Evolutionary conservation across 768 basidiomycete genomes (phyloP).

Genomic region (Dioszegia hungarica): DNA sequence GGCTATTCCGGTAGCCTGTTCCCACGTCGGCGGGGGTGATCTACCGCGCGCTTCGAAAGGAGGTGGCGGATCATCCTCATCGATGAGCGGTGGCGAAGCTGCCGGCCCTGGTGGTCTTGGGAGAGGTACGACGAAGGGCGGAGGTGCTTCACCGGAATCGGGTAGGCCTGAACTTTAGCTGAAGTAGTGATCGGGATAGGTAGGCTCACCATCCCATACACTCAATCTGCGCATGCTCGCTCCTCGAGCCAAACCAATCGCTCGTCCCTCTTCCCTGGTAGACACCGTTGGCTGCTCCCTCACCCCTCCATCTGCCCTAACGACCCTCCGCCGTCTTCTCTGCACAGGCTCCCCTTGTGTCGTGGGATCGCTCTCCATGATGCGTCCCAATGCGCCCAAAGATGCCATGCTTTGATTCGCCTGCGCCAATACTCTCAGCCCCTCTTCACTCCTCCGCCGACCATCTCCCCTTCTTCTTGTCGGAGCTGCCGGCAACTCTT

Average conservation of each 20-base stretch:
- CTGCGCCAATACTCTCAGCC: constrained; percentile 18
- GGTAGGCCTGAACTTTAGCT: constrained; percentile 31
- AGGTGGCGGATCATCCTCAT: constrained; percentile 3
- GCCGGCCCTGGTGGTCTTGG: constrained; percentile 26
- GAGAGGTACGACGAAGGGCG: constrained; percentile 37
- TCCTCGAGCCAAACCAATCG: constrained; percentile 38
- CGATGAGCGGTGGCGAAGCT: constrained; percentile 20
- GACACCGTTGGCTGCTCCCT: constrained; percentile 28
- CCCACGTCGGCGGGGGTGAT: constrained; percentile 25
- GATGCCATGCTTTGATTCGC: constrained; percentile 30
- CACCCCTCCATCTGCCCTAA: constrained; percentile 20
- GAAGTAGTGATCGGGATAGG: not conserved
- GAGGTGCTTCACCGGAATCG: constrained; percentile 36
- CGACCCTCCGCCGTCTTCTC: constrained; percentile 24
- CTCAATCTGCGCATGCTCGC: constrained; percentile 43
- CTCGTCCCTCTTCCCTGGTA: constrained; percentile 37
- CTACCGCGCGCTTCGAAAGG: not conserved
- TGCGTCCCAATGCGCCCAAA: constrained; percentile 30
- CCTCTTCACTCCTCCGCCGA: constrained; percentile 27
- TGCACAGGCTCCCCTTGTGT: not conserved
- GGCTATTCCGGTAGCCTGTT: constrained; percentile 24
- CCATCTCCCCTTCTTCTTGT: constrained; percentile 20
- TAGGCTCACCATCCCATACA: constrained; percentile 41
- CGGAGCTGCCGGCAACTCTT: constrained; percentile 6
- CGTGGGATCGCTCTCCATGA: constrained; percentile 23